phyloP scores from a whole-genome alignment of 139 green algal species.

The Volvox reticuliferus region DNA sequence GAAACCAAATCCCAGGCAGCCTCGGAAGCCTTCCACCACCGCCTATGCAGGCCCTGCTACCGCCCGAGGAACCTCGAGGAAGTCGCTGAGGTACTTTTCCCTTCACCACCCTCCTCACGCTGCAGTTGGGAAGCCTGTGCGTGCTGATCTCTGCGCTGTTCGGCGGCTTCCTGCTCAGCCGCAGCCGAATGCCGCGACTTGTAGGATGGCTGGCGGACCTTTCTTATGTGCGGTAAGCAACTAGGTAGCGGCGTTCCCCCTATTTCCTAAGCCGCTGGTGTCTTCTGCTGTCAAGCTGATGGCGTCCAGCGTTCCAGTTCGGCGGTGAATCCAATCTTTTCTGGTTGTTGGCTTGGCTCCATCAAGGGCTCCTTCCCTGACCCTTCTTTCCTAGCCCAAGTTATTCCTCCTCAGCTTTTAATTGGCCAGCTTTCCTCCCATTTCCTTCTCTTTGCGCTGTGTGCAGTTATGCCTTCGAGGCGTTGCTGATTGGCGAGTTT shows the following conservation, averaged over 20 bases:
- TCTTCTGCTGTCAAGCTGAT: no score
- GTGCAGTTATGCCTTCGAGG: slow-evolving; percentile 78
- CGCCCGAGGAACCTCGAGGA: no score
- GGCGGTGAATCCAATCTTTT: no score
- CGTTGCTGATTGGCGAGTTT: slow-evolving; percentile 79
- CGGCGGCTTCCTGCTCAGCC: slow-evolving; percentile 75
- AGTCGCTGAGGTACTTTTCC: no score
- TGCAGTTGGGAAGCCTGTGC: slow-evolving; percentile 62
- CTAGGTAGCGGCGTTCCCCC: no score
- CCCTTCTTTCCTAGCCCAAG: no score
- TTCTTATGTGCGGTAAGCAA: slow-evolving; percentile 64
- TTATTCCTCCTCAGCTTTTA: not conserved
- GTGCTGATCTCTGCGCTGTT: slow-evolving; percentile 71
- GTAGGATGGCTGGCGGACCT: slow-evolving; percentile 54
- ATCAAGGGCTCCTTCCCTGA: no score
- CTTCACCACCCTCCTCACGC: slow-evolving; percentile 33
- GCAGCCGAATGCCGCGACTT: slow-evolving; percentile 61
- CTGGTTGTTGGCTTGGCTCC: no score
- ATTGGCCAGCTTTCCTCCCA: not conserved
- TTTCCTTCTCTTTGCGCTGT: not conserved
- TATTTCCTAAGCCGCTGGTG: no score
- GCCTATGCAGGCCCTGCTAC: no score
- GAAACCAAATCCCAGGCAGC: not conserved
- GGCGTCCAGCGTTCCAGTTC: no score
- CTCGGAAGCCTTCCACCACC: no score